Conservation (phyloP, 2,329 filamentous ascomycete species). For the Cryphonectria carpinicola region DNA sequence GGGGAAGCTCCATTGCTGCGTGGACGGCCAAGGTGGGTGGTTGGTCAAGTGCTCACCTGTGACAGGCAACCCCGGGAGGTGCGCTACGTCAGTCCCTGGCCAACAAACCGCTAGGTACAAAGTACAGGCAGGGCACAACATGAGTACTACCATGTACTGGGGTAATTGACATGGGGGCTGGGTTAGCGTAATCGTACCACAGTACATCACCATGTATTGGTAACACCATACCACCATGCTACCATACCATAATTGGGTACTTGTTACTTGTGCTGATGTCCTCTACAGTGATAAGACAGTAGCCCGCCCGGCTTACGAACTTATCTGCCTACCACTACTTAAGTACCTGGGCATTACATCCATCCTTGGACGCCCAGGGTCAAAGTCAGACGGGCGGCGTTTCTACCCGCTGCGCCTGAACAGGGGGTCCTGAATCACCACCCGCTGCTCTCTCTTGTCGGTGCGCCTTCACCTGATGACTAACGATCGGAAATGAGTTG, state of each 20-base stretch:
- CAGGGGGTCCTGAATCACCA: constrained; percentile 2
- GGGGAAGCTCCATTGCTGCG: constrained; percentile 21
- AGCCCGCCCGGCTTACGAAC: constrained; percentile 12
- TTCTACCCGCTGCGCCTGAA: constrained; percentile 5
- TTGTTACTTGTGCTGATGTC: too few species aligned
- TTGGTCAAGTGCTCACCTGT: constrained; percentile 19
- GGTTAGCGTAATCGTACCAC: not conserved
- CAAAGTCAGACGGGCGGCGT: constrained; percentile 6
- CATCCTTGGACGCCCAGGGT: not conserved
- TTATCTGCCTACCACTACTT: too few species aligned
- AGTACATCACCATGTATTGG: not conserved
- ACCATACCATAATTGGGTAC: too few species aligned
- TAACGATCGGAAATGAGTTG: constrained; percentile 7
- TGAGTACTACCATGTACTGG: not conserved
- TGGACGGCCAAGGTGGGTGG: not conserved
- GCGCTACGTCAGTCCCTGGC: constrained; percentile 21
- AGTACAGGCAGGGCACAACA: constrained; percentile 3
- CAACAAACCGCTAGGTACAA: not conserved
- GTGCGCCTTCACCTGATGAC: constrained; percentile 1
- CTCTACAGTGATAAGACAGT: constrained; percentile 10
- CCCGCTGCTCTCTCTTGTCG: not conserved
- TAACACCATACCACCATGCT: too few species aligned
- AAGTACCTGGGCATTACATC: not conserved
- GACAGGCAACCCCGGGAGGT: constrained; percentile 13
- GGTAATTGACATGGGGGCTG: constrained; percentile 12